Evolutionary conservation across 1,284 basidiomycete genomes (phyloP).

Genomic region (Farysia itapuensis): DNA sequence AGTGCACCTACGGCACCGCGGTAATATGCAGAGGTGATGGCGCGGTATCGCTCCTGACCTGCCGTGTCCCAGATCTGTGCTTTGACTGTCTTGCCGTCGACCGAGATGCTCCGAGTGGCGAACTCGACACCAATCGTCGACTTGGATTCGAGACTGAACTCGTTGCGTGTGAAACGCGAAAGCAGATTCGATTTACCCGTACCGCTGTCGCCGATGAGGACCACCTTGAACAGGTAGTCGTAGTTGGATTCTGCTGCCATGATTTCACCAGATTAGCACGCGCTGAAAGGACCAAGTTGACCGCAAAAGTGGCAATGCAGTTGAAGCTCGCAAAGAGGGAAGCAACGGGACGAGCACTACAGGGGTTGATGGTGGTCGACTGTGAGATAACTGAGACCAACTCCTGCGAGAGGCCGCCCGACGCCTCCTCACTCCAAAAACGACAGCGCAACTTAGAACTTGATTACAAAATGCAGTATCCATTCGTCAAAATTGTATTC

Average conservation of each 20-base stretch:
- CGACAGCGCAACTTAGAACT: too few relatives aligned
- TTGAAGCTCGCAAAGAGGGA: too few relatives aligned
- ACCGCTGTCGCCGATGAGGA: constrained; percentile 97
- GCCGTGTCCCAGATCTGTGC: constrained; percentile 99
- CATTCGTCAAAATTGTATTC: too few relatives aligned
- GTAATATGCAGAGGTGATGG: constrained; percentile 95
- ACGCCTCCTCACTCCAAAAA: too few relatives aligned
- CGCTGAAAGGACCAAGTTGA: too few relatives aligned
- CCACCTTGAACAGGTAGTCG: constrained; percentile 62
- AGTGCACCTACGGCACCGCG: constrained; percentile 81
- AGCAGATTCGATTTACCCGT: constrained; percentile 82
- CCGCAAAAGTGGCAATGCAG: too few relatives aligned
- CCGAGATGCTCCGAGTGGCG: constrained; percentile 89
- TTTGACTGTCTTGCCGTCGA: constrained; percentile 96
- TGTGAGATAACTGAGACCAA: too few relatives aligned
- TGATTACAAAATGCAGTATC: too few relatives aligned
- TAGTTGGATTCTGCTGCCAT: constrained; percentile 58
- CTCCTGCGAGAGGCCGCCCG: too few relatives aligned
- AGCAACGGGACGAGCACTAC: too few relatives aligned
- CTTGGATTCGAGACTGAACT: constrained; percentile 98
- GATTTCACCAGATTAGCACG: too few relatives aligned
- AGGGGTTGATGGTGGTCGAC: too few relatives aligned
- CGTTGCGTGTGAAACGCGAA: constrained; percentile 85
- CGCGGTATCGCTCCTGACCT: constrained; percentile 97
- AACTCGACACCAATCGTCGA: constrained; percentile 97